A percentile compares a stretch with the other conserved stretches of the same genome.
These are phyloP conservation scores for Aphanomyces stellatus DNA, from an alignment of 352 stramenopile genomes.

Conservation along the genomic window DNA sequence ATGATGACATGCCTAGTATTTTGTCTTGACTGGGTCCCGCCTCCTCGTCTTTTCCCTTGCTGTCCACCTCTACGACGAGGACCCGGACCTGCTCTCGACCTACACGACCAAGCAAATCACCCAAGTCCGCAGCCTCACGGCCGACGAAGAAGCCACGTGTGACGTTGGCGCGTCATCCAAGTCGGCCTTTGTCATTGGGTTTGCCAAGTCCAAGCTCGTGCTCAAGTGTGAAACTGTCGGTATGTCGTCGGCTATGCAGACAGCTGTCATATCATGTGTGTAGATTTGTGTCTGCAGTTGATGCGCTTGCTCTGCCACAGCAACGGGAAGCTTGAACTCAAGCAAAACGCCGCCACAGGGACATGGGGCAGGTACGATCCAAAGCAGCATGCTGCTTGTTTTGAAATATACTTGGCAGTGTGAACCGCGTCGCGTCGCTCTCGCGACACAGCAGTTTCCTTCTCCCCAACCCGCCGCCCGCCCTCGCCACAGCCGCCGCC, in stretches of 20 bases:
- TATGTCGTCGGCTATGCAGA: conserved; percentile 23
- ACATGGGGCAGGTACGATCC: conserved; percentile 40
- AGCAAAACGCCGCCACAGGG: conserved; percentile 79
- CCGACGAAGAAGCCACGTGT: conserved; percentile 59
- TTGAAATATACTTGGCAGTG: conserved; percentile 27
- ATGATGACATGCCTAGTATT: no score
- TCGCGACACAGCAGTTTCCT: conserved; percentile 81
- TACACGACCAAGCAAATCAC: conserved; percentile 74
- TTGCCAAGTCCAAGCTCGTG: conserved; percentile 28
- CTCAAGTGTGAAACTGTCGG: conserved; percentile 75
- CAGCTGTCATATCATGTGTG: not conserved
- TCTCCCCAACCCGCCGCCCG: conserved; percentile 42
- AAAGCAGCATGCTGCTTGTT: not conserved
- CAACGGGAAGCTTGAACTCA: conserved; percentile 82
- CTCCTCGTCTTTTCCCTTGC: conserved; percentile 73
- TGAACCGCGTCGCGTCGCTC: conserved; percentile 78
- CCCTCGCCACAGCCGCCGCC: not conserved
- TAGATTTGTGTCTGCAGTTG: conserved; percentile 82
- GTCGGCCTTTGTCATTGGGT: not conserved
- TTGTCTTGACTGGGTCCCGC: conserved; percentile 72
- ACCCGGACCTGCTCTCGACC: conserved; percentile 74
- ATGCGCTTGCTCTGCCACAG: conserved; percentile 77
- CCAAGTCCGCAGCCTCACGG: conserved; percentile 51
- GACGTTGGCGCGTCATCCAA: conserved; percentile 23
- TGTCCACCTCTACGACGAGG: conserved; percentile 80